These are phyloP conservation scores for Nicotiana paniculata DNA, from an alignment of 257 asterid genomes.

Conservation along the genomic window DNA sequence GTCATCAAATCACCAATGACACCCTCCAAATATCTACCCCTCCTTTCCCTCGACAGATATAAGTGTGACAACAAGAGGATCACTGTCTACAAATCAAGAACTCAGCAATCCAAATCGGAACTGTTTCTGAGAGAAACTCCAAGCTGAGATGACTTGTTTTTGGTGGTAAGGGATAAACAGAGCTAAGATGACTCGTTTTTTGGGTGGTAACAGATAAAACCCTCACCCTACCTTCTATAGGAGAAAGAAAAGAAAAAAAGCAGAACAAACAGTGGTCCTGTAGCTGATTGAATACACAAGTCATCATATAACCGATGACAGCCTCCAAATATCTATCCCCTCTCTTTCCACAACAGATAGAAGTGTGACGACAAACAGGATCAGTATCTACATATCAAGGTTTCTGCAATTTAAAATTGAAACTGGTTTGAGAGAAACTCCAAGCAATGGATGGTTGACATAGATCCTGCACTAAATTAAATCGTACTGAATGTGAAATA, in stretches of 20 bases:
- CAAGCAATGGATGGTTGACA: not conserved
- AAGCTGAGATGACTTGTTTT: not conserved
- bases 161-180: not conserved
- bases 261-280: not conserved
- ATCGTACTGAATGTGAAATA: not conserved
- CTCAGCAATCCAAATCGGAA: not conserved
- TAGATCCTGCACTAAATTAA: not conserved
- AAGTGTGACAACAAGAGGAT: not conserved
- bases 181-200: not conserved
- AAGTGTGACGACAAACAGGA: not conserved
- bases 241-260: not conserved
- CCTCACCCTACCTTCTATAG: not conserved
- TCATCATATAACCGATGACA: not conserved
- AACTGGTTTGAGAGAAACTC: not conserved
- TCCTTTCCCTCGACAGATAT: not conserved
- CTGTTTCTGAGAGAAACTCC: not conserved
- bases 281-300: not conserved
- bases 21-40: not conserved
- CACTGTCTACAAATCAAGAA: not conserved
- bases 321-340: not conserved
- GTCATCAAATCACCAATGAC: not conserved
- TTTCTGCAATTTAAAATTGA: not conserved
- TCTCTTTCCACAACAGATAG: not conserved
- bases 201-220: not conserved
- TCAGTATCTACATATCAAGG: not conserved